Evolutionary conservation across 371 early-diverging fungal genomes (phyloP).

Genomic region (Scutellospora calospora): DNA sequence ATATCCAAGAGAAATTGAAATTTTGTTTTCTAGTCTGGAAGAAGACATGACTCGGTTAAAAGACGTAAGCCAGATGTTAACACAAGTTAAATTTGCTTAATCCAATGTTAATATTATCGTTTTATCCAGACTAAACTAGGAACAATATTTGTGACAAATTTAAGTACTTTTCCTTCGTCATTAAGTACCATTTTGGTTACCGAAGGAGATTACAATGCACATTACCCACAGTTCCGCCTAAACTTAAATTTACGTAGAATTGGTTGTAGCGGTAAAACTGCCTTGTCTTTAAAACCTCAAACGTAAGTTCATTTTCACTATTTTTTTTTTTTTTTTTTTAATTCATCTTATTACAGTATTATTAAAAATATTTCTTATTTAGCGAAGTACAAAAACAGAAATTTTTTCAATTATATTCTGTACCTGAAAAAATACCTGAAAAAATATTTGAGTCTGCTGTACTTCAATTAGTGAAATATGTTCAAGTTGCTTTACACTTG

Average conservation of each 20-base stretch:
- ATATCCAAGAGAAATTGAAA: slow-evolving; percentile 59
- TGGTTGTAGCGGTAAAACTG: slow-evolving; percentile 71
- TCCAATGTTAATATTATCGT: background rate
- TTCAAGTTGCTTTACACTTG: slow-evolving; percentile 63
- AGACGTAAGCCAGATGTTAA: slow-evolving; percentile 50
- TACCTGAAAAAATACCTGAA: slow-evolving; percentile 61
- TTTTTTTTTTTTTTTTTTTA: background rate
- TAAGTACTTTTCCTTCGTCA: slow-evolving; percentile 63
- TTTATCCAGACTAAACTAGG: slow-evolving; percentile 62
- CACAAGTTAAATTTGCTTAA: background rate
- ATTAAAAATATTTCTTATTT: slow-evolving; percentile 19
- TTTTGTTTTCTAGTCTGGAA: slow-evolving; percentile 54
- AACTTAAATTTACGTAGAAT: slow-evolving; percentile 69
- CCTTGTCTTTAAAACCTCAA: slow-evolving; percentile 66
- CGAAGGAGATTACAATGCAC: slow-evolving; percentile 68
- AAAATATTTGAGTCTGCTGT: slow-evolving; percentile 68
- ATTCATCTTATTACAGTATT: background rate
- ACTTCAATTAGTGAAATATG: slow-evolving; percentile 60
- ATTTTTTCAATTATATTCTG: slow-evolving; percentile 68
- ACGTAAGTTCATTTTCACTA: slow-evolving; percentile 54
- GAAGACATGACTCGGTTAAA: slow-evolving; percentile 58
- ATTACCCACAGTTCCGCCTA: slow-evolving; percentile 64
- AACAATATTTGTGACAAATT: slow-evolving; percentile 66
- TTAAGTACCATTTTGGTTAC: slow-evolving; percentile 71
- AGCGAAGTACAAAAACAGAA: slow-evolving; percentile 73